These are phyloP conservation scores for Bipolaris cookei DNA, from an alignment of 2,329 filamentous ascomycete species.

Conservation along the genomic window DNA sequence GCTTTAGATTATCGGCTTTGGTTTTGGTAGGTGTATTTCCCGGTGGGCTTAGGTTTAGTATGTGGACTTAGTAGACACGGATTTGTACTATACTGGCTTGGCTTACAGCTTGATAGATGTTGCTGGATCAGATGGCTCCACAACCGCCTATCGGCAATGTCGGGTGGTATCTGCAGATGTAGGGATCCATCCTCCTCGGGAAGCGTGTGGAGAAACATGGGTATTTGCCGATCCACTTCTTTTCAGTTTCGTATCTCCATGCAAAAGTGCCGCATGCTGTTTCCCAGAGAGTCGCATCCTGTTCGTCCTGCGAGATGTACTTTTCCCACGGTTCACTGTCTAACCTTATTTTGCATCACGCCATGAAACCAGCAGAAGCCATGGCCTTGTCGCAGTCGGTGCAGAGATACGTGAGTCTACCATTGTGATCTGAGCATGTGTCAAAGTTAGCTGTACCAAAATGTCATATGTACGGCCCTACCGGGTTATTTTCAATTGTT, in stretches of 20 bases:
- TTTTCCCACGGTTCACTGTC: background rate
- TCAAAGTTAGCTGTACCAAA: background rate
- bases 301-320: background rate
- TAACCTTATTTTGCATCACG: background rate
- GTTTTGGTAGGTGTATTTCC: too few species aligned
- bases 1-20: too few species aligned
- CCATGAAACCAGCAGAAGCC: slow-evolving; percentile 4
- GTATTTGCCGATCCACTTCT: background rate
- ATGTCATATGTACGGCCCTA: background rate
- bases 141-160: too few species aligned
- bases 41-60: too few species aligned
- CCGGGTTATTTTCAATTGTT: too few species aligned
- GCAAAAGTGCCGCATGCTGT: background rate
- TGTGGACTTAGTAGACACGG: too few species aligned
- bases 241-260: background rate
- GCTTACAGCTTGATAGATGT: too few species aligned
- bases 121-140: background rate
- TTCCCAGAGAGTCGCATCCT: background rate
- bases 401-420: slow-evolving; percentile 66
- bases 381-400: slow-evolving; percentile 58
- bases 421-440: slow-evolving; percentile 48
- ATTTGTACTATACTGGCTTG: too few species aligned
- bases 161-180: background rate
- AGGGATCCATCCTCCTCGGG: background rate
- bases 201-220: background rate